A percentile compares a stretch with the other conserved stretches of the same genome.
Evolutionary conservation across 495 filamentous ascomycete genomes (phyloP).

Genomic region (Astrothelium macrocarpum): DNA sequence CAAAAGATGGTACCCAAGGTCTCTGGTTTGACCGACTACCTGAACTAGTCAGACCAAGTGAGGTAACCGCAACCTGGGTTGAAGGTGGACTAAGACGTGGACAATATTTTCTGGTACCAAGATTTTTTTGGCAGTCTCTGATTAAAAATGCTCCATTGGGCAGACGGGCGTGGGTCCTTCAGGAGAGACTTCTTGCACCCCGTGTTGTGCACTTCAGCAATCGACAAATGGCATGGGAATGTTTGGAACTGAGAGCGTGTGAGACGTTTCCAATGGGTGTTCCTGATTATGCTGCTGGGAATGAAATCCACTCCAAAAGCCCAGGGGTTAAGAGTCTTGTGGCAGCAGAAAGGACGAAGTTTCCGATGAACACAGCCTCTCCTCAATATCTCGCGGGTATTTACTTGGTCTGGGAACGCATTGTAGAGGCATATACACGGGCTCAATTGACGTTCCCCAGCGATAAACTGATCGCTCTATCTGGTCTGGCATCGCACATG

Average conservation of each 20-base stretch:
- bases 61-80: not conserved
- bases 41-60: not conserved
- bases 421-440: constrained; percentile 17
- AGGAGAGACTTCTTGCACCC: constrained; percentile 9
- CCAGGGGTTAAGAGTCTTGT: not conserved
- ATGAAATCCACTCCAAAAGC: not conserved
- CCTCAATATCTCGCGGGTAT: not conserved
- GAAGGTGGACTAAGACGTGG: not conserved
- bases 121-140: not conserved
- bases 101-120: constrained; percentile 2
- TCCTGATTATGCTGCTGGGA: not conserved
- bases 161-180: constrained; percentile 8
- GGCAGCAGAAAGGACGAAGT: not conserved
- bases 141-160: constrained; percentile 1
- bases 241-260: constrained; percentile 4
- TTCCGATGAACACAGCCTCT: not conserved
- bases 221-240: constrained; percentile 12
- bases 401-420: constrained; percentile 13
- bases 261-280: not conserved
- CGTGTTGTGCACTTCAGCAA: not conserved
- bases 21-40: constrained; percentile 1
- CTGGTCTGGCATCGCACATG: constrained; percentile 21
- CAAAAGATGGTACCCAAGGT: constrained; percentile 3
- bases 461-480: constrained; percentile 24
- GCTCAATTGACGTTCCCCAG: constrained; percentile 11